A percentile compares a stretch with the other conserved stretches of the same genome.
Conservation (phyloP, 2,329 filamentous ascomycete genomes). For the Dactylellina sp. region DNA sequence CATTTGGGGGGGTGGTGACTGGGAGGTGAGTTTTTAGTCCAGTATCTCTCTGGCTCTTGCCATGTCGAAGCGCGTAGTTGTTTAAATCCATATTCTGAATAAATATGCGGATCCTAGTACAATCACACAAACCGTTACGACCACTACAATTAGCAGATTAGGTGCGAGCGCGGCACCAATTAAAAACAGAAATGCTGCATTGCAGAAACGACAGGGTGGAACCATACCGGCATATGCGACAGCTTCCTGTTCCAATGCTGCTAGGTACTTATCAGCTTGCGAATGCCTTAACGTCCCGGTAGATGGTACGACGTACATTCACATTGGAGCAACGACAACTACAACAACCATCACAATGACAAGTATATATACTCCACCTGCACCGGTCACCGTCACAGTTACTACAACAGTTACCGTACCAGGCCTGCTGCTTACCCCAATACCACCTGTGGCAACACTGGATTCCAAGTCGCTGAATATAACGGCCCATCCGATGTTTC, state of each 20-base stretch:
- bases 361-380: not conserved
- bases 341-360: not conserved
- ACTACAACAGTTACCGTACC: not conserved
- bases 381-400: not conserved
- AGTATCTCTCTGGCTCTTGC: no score
- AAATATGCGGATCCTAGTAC: not conserved
- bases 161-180: not conserved
- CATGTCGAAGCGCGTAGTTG: not conserved
- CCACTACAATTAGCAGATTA: not conserved
- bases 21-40: no score
- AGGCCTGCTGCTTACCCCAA: not conserved
- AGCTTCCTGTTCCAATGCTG: not conserved
- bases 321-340: not conserved
- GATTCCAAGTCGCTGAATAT: not conserved
- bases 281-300: not conserved
- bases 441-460: slow-evolving; percentile 1
- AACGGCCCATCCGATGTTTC: not conserved
- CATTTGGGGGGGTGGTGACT: no score
- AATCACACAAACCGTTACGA: not conserved
- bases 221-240: not conserved
- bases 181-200: not conserved
- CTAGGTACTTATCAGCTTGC: not conserved
- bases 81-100: not conserved
- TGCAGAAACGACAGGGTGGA: not conserved
- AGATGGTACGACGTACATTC: slow-evolving; percentile 1